phyloP scores from a whole-genome alignment of 768 basidiomycete genomes.

The Phylloporus arenicola region DNA sequence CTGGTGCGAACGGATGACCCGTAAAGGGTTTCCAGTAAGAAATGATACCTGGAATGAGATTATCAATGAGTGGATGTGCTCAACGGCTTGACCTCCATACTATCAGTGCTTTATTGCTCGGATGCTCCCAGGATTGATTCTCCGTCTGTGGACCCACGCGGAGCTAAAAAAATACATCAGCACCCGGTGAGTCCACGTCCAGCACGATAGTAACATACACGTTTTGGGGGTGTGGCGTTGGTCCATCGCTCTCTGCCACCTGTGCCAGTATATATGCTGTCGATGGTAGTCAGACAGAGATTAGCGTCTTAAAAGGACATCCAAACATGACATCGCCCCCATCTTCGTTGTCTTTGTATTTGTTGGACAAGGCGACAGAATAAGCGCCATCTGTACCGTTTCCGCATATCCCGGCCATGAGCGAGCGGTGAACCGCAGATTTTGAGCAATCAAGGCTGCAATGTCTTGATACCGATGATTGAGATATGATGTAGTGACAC shows the following conservation, averaged over 20 bases:
- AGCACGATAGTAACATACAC: constrained; percentile 11
- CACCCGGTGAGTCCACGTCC: neutral
- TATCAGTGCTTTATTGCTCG: constrained; percentile 12
- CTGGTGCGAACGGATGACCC: constrained; percentile 24
- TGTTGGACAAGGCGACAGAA: constrained; percentile 19
- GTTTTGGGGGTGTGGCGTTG: constrained; percentile 12
- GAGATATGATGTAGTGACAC: neutral
- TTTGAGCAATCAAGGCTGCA: constrained; percentile 5
- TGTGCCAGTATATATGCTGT: constrained; percentile 26
- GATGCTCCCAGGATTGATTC: constrained; percentile 20
- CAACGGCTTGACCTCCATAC: constrained; percentile 6
- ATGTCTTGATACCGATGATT: neutral
- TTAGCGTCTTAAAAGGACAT: neutral
- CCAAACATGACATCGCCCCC: constrained; percentile 24
- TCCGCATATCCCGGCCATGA: constrained; percentile 19
- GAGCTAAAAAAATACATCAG: constrained; percentile 6
- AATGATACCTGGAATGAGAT: constrained; percentile 15
- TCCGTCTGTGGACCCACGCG: constrained; percentile 18
- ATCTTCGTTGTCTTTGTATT: constrained; percentile 23
- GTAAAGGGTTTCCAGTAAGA: constrained; percentile 15
- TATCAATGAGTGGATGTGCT: neutral
- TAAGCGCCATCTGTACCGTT: constrained; percentile 3
- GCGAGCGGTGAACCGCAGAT: constrained; percentile 15
- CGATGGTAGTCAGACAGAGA: neutral
- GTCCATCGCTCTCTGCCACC: constrained; percentile 17